A percentile compares a stretch with the other conserved stretches of the same genome.
phyloP scores from a whole-genome alignment of 2,329 filamentous ascomycete genomes.

The Dactylellina haptotyla region DNA sequence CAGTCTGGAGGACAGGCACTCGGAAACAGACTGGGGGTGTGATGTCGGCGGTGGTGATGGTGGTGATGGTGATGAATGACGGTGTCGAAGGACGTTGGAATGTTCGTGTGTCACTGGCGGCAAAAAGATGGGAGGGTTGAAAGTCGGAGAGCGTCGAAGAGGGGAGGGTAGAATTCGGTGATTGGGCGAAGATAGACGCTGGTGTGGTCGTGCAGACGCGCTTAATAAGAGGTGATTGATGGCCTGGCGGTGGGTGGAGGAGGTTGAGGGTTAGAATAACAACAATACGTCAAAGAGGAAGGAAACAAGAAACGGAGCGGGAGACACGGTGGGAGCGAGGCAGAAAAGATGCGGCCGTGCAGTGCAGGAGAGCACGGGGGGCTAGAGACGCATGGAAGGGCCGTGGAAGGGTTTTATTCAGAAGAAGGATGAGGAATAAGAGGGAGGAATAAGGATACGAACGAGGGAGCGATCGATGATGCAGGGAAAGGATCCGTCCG shows the following conservation, averaged over 20 bases:
- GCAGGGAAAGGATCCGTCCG: conserved; percentile 21
- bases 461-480: too few species aligned
- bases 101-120: conserved; percentile 29
- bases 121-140: neutral
- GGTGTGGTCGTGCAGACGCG: conserved; percentile 37
- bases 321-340: conserved; percentile 17
- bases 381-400: too few species aligned
- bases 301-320: conserved; percentile 16
- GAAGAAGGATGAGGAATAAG: neutral
- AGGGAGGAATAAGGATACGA: neutral
- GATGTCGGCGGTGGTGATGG: neutral
- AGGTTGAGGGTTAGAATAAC: too few species aligned
- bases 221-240: conserved; percentile 28
- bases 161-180: conserved; percentile 11
- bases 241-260: too few species aligned
- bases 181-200: conserved; percentile 33
- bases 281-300: neutral
- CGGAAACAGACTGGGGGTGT: neutral
- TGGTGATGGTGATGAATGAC: neutral
- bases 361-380: neutral
- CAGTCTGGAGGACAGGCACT: conserved; percentile 4
- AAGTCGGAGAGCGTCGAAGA: conserved; percentile 17
- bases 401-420: too few species aligned
- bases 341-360: conserved; percentile 16
- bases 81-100: neutral